phyloP scores from a whole-genome alignment of 1,284 basidiomycete species.

The Amylostereum areolatum region DNA sequence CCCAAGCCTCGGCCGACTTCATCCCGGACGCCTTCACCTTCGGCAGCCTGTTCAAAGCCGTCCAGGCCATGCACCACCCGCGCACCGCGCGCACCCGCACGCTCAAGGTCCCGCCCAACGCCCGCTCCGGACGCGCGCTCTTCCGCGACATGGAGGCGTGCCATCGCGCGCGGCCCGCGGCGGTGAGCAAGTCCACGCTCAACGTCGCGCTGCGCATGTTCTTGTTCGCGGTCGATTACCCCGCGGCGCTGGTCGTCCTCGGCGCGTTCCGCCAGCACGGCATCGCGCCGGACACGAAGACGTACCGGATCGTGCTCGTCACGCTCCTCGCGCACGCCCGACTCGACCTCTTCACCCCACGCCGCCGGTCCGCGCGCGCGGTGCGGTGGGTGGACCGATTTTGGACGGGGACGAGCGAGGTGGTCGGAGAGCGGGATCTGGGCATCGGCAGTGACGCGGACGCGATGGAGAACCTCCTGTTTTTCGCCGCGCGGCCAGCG shows the following conservation, averaged over 20 bases:
- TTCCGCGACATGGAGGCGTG: constrained; percentile 39
- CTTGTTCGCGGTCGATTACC: constrained; percentile 37
- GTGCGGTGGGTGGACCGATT: constrained; percentile 24
- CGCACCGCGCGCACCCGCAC: constrained; percentile 16
- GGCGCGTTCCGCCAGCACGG: constrained; percentile 25
- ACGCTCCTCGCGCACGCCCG: constrained; percentile 17
- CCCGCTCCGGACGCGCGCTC: constrained; percentile 34
- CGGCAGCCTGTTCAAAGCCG: constrained; percentile 36
- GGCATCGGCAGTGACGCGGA: too few relatives aligned
- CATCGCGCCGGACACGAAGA: constrained; percentile 26
- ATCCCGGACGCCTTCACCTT: constrained; percentile 41
- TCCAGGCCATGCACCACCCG: constrained; percentile 20
- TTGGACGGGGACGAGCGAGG: constrained; percentile 12
- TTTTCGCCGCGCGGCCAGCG: too few relatives aligned
- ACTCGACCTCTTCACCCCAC: constrained; percentile 11
- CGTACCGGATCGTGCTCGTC: constrained; percentile 33
- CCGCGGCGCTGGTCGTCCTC: constrained; percentile 36
- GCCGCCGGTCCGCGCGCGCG: neutral
- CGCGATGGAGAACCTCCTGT: too few relatives aligned
- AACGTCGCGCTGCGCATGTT: constrained; percentile 39
- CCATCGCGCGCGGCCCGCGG: constrained; percentile 21
- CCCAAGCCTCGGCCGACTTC: constrained; percentile 18
- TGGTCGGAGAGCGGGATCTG: too few relatives aligned
- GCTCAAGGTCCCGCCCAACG: constrained; percentile 15
- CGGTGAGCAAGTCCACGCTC: constrained; percentile 28